Conservation (phyloP, 1,139 yeast genomes). For the Barnettozyma hawaiiensis region DNA sequence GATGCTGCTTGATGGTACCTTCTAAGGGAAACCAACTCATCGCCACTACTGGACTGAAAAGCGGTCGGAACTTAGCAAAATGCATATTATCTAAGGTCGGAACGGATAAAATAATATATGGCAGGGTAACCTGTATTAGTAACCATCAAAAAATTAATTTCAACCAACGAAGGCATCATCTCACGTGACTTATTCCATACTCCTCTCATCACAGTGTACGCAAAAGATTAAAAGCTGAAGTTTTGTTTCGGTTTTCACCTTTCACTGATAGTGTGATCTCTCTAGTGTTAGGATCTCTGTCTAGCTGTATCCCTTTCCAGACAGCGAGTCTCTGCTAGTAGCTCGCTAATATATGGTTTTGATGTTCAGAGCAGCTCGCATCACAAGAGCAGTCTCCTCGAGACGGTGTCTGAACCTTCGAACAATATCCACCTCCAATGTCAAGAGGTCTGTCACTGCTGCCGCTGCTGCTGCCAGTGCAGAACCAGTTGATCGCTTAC, state of each 20-base stretch:
- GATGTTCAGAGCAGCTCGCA: not conserved
- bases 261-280: not conserved
- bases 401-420: not conserved
- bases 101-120: too few relatives aligned
- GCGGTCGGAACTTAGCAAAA: too few relatives aligned
- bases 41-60: too few relatives aligned
- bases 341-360: too few relatives aligned
- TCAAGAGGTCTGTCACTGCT: constrained; percentile 1
- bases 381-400: not conserved
- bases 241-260: not conserved
- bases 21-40: too few relatives aligned
- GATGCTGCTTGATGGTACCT: too few relatives aligned
- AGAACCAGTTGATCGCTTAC: not conserved
- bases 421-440: constrained; percentile 1
- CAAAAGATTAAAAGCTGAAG: too few relatives aligned
- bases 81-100: too few relatives aligned
- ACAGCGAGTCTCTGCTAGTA: not conserved
- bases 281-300: not conserved
- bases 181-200: constrained; percentile 9
- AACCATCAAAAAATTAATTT: not conserved
- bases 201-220: too few relatives aligned
- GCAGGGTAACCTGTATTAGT: too few relatives aligned
- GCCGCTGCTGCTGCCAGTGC: constrained; percentile 2
- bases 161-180: constrained; percentile 1
- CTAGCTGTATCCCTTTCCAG: not conserved